These are phyloP conservation scores for Aspergillus sergii DNA, from an alignment of 2,329 filamentous ascomycete species.

Conservation along the genomic window DNA sequence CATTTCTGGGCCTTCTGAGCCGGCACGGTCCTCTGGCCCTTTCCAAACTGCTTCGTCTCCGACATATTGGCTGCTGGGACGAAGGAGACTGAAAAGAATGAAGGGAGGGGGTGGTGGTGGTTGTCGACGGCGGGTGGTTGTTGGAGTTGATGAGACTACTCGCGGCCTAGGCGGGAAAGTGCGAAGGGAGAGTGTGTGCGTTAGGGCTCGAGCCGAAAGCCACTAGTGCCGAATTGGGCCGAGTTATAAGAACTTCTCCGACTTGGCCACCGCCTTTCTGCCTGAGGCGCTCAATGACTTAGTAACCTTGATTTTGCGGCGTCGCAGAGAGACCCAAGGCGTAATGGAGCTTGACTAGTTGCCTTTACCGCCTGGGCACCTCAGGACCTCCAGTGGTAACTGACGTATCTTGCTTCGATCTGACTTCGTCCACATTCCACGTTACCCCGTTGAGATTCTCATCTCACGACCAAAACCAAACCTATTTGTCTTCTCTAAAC, in stretches of 20 bases:
- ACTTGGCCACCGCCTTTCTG: constrained; percentile 11
- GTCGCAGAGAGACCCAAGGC: constrained; percentile 6
- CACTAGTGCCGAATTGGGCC: constrained; percentile 35
- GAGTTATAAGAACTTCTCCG: constrained; percentile 22
- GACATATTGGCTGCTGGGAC: constrained; percentile 57
- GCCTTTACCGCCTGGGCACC: neutral
- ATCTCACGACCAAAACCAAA: neutral
- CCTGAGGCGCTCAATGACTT: constrained; percentile 14
- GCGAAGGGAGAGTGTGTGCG: constrained; percentile 47
- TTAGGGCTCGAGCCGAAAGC: constrained; percentile 45
- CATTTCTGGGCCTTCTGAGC: constrained; percentile 97
- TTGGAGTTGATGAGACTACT: constrained; percentile 43
- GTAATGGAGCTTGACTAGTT: constrained; percentile 10
- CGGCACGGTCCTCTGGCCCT: constrained; percentile 89
- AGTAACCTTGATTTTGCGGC: constrained; percentile 6
- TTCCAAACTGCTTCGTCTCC: constrained; percentile 93
- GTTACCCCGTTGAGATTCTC: neutral
- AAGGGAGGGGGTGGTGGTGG: constrained; percentile 36
- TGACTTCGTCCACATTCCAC: constrained; percentile 5
- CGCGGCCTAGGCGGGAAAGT: constrained; percentile 40
- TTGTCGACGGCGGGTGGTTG: constrained; percentile 48
- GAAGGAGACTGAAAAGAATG: constrained; percentile 41
- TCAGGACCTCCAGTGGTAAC: neutral
- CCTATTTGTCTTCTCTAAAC: constrained; percentile 8
- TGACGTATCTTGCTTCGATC: constrained; percentile 15